Evolutionary conservation across 441 rosid species (phyloP).

Genomic region (Populus hybrid): DNA sequence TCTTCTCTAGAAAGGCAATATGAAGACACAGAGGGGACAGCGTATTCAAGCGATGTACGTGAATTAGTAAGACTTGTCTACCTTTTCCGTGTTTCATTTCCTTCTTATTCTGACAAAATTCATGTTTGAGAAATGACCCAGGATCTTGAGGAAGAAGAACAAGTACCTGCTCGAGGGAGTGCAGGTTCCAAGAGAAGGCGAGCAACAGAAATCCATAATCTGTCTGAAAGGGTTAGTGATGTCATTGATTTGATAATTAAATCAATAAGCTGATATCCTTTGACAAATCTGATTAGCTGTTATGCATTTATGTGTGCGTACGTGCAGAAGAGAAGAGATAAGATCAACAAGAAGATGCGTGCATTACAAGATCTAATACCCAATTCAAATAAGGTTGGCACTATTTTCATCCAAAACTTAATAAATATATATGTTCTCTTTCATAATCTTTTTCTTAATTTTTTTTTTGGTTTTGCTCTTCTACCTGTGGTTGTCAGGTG

Average conservation of each 20-base stretch:
- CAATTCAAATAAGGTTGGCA: conserved; percentile 66
- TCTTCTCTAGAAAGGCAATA: conserved; percentile 26
- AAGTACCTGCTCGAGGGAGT: conserved; percentile 23
- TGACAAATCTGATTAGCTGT: not conserved
- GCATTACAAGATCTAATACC: conserved; percentile 78
- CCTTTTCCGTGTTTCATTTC: not conserved
- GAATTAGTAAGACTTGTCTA: conserved; percentile 4
- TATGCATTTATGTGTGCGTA: not conserved
- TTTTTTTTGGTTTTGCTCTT: not conserved
- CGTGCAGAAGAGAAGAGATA: conserved; percentile 69
- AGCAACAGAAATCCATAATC: conserved; percentile 57
- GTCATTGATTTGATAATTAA: not conserved
- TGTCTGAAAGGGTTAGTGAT: conserved; percentile 60
- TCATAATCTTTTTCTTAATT: not conserved
- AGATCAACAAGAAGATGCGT: conserved; percentile 86
- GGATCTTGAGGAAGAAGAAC: conserved; percentile 46
- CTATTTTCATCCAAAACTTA: not conserved
- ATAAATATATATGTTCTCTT: not conserved
- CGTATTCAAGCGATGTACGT: conserved; percentile 42
- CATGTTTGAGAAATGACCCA: conserved; percentile 20
- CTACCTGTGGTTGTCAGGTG: conserved; percentile 28
- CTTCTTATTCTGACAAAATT: conserved; percentile 1
- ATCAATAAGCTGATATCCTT: not conserved
- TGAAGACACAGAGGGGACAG: conserved; percentile 25
- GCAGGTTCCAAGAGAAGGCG: conserved; percentile 45